Base-by-base conservation (phyloP, 257 asterid genomes). In the Ophiorrhiza pumila region DNA sequence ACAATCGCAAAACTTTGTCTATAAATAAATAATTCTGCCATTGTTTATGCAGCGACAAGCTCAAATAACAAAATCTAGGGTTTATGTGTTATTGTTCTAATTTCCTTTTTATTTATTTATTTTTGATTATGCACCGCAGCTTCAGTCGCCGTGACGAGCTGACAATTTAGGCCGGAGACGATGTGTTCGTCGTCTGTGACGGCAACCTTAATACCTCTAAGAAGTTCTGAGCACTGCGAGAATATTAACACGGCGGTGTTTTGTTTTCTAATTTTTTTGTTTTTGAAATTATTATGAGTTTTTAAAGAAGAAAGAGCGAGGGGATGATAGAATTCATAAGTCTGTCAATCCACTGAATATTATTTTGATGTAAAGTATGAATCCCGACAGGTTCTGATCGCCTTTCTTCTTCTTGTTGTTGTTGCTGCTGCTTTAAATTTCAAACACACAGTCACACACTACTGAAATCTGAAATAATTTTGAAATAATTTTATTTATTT, bases 341-440 rank as follows among this genome's bases (percentile, higher is more conserved):
- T 83, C 81, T 80, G 79, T 83, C 85, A 83, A 80, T 83, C 85
- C 83, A 52, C 87, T 83, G 87, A 83, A 60, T 23, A 20, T 10
- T 42, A 65, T 32, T 3, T 56, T 83, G 87, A 83, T 83, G 87
- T 77, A 32, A 74, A 57, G 15, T 13, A 64, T 83, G 87, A 83
- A 83, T 83, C 85, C 81, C 83, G 85, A 83, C 83, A 80, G 87
- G 87, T 83, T 83, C 87, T 80, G 87, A 83, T 83, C 85, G 76
- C 80, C 53, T 59, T 18, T 23, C 7, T 45, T 8, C 32, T 22
- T 42, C 10, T 10, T 43, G 1, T 4, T 34, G 27, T 23, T 20
- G 32, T 22, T 2, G 5, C 22, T 0, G n/a, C n/a, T n/a, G n/a
- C n/a, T n/a, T n/a, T n/a, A n/a, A n/a, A n/a, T n/a, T n/a, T n/a